These are phyloP conservation scores for Penicillium psychrosexuale DNA, from an alignment of 2,329 filamentous ascomycete species.

Conservation along the genomic window DNA sequence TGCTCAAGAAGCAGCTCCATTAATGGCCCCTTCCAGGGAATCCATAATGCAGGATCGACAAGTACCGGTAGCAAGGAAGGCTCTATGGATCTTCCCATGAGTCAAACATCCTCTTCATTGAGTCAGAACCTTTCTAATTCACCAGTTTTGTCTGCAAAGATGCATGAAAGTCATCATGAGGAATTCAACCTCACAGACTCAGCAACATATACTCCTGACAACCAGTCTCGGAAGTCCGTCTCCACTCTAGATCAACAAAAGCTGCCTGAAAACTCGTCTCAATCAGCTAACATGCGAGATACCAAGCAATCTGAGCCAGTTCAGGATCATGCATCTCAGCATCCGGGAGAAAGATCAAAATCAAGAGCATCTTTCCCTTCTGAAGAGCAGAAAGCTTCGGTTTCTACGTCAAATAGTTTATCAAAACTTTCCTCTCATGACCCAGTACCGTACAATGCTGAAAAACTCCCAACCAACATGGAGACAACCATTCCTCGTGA, in stretches of 20 bases:
- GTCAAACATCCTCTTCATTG: conserved; percentile 32
- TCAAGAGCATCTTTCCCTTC: conserved; percentile 31
- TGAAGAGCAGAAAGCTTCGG: conserved; percentile 28
- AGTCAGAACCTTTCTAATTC: conserved; percentile 32
- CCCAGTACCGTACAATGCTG: conserved; percentile 26
- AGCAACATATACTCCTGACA: conserved; percentile 22
- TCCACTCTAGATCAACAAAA: conserved; percentile 25
- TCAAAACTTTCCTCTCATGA: conserved; percentile 29
- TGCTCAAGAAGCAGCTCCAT: conserved; percentile 33
- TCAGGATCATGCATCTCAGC: conserved; percentile 19
- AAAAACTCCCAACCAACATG: conserved; percentile 28
- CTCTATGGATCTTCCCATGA: conserved; percentile 27
- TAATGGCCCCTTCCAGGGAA: conserved; percentile 29
- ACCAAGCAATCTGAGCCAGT: conserved; percentile 26
- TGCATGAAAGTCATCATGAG: conserved; percentile 29
- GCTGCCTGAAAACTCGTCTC: conserved; percentile 28
- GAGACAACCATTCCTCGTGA: conserved; percentile 30
- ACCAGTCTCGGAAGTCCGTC: conserved; percentile 20
- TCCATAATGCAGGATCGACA: conserved; percentile 30
- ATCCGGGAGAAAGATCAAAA: conserved; percentile 34
- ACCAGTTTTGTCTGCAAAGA: conserved; percentile 33
- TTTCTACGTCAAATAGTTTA: conserved; percentile 30
- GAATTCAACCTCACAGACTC: conserved; percentile 23
- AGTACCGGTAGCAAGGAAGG: conserved; percentile 32
- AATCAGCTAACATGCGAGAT: conserved; percentile 22